Evolutionary conservation across 352 stramenopile genomes (phyloP).

Genomic region (Phytophthora niederhauseri): DNA sequence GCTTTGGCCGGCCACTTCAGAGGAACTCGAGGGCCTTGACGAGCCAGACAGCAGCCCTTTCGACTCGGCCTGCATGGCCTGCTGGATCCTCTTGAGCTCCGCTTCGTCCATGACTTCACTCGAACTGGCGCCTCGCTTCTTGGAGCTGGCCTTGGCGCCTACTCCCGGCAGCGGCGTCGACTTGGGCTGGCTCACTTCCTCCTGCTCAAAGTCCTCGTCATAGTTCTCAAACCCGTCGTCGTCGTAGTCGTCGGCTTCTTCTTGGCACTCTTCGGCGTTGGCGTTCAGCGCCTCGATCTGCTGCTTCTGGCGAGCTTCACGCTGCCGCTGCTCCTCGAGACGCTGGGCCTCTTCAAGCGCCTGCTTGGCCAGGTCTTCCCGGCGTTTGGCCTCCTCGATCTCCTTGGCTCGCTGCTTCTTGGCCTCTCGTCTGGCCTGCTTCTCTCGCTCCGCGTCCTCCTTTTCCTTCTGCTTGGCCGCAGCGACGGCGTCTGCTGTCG

Average conservation of each 20-base stretch:
- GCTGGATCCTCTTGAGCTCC: conserved; percentile 65
- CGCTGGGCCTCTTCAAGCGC: conserved; percentile 51
- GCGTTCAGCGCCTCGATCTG: conserved; percentile 64
- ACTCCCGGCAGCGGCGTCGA: conserved; percentile 26
- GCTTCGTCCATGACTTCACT: conserved; percentile 20
- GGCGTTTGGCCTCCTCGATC: conserved; percentile 51
- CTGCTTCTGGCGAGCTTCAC: conserved; percentile 54
- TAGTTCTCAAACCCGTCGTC: conserved; percentile 77
- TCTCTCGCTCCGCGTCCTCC: conserved; percentile 47
- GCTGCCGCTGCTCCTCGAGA: conserved; percentile 50
- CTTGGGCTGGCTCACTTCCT: conserved; percentile 35
- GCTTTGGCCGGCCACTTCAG: conserved; percentile 8
- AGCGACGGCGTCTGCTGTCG: conserved; percentile 16
- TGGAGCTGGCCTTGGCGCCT: conserved; percentile 23
- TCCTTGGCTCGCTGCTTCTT: conserved; percentile 62
- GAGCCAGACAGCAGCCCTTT: conserved; percentile 45
- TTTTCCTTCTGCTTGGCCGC: conserved; percentile 44
- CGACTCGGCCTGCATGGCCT: conserved; percentile 66
- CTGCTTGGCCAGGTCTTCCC: conserved; percentile 55
- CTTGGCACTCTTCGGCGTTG: conserved; percentile 74
- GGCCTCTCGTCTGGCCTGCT: conserved; percentile 48
- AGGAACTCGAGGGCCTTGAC: conserved; percentile 37
- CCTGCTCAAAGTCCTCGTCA: conserved; percentile 62
- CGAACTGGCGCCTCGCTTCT: conserved; percentile 23
- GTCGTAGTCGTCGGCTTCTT: conserved; percentile 68